Evolutionary conservation across 768 basidiomycete species (phyloP).

Genomic region (Panaeolus cyanescens): DNA sequence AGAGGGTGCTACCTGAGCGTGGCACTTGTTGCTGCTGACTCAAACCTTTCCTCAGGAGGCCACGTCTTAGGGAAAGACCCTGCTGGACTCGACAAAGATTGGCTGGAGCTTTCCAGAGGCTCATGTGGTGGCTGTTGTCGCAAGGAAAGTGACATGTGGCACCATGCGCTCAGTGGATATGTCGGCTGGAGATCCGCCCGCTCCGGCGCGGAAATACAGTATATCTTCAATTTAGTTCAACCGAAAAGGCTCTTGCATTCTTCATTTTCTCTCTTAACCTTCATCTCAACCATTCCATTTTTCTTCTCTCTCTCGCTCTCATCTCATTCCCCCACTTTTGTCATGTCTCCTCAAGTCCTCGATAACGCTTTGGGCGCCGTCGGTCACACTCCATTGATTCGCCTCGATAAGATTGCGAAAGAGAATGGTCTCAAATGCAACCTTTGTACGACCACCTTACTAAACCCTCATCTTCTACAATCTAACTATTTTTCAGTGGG

Average conservation of each 20-base stretch:
- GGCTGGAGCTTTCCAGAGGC: not conserved
- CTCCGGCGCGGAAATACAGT: constrained; percentile 1
- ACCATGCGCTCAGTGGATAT: not conserved
- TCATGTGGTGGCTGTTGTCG: not conserved
- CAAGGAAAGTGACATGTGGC: constrained; percentile 1
- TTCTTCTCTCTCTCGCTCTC: constrained; percentile 8
- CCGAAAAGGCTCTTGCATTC: not conserved
- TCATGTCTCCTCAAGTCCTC: constrained; percentile 55
- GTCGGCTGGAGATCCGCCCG: constrained; percentile 3
- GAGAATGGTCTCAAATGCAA: constrained; percentile 85
- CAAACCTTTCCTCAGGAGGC: too few relatives aligned
- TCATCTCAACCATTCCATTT: constrained; percentile 11
- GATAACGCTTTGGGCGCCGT: constrained; percentile 83
- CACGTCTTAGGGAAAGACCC: not conserved
- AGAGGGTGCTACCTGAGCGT: not conserved
- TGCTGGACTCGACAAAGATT: not conserved
- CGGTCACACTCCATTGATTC: constrained; percentile 89
- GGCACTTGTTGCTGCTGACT: not conserved
- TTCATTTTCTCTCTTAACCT: not conserved
- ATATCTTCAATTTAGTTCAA: not conserved
- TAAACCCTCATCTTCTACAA: not conserved
- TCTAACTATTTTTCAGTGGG: constrained; percentile 54
- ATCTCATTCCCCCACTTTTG: not conserved
- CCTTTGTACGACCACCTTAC: constrained; percentile 58
- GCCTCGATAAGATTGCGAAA: constrained; percentile 77